A percentile compares a stretch with the other conserved stretches of the same genome.
Conservation (phyloP, 83 land plant species). For the Picea engelmannii region DNA sequence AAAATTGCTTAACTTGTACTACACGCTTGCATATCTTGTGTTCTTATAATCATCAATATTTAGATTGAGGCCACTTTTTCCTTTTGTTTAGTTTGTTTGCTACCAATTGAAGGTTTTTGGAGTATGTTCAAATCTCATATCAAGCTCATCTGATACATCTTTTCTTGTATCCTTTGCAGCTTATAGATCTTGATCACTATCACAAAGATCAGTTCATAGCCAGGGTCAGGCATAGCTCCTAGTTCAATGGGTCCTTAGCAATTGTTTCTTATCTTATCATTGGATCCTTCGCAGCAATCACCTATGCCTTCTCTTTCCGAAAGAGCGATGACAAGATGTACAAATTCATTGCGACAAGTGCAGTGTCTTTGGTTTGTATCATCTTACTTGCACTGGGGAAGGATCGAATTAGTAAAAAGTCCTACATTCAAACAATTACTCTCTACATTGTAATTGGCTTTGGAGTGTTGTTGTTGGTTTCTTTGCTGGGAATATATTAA, state of each 20-base stretch:
- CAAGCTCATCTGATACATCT: too few relatives aligned
- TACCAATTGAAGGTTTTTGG: too few relatives aligned
- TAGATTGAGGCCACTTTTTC: too few relatives aligned
- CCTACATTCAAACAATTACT: too few relatives aligned
- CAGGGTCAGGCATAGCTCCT: conserved; percentile 41
- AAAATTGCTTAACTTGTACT: too few relatives aligned
- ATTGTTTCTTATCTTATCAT: conserved; percentile 51
- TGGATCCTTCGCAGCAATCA: conserved; percentile 54
- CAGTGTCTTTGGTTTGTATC: conserved; percentile 42
- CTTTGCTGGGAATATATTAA: too few relatives aligned
- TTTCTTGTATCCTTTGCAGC: neutral
- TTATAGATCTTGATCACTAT: neutral
- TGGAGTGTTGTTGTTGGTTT: too few relatives aligned
- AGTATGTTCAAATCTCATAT: too few relatives aligned
- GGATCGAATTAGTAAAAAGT: conserved; percentile 29
- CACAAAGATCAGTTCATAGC: conserved; percentile 25
- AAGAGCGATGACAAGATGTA: conserved; percentile 41
- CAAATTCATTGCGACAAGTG: conserved; percentile 44
- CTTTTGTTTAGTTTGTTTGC: too few relatives aligned
- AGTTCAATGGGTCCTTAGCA: conserved; percentile 38
- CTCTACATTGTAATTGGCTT: too few relatives aligned
- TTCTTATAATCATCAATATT: too few relatives aligned
- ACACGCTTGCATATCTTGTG: too few relatives aligned
- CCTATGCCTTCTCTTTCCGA: conserved; percentile 62
- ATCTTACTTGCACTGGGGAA: conserved; percentile 44